Evolutionary conservation across 1,284 basidiomycete species (phyloP).

Genomic region (Cystobasidiaceae sp.): DNA sequence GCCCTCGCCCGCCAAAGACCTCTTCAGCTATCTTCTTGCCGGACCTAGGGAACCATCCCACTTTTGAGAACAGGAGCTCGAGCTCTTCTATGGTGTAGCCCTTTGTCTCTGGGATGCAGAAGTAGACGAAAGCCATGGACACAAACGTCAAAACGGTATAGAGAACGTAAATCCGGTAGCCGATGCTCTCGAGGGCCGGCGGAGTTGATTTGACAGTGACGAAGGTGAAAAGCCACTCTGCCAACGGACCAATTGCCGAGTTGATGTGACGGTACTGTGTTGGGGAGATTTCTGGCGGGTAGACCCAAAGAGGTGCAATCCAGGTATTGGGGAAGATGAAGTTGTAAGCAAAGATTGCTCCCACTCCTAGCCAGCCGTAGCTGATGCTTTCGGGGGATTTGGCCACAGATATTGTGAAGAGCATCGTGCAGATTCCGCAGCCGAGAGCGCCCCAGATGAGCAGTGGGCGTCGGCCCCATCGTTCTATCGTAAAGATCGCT

Average conservation of each 20-base stretch:
- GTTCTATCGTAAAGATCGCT: slow-evolving; percentile 14
- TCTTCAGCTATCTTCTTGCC: slow-evolving; percentile 9
- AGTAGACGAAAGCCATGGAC: slow-evolving; percentile 7
- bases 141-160: slow-evolving; percentile 21
- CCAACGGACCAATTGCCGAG: slow-evolving; percentile 8
- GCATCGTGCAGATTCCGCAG: slow-evolving; percentile 1
- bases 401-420: slow-evolving; percentile 14
- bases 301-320: slow-evolving; percentile 22
- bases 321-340: slow-evolving; percentile 19
- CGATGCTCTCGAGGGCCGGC: slow-evolving; percentile 16
- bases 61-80: background rate
- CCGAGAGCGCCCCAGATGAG: slow-evolving; percentile 11
- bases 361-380: slow-evolving; percentile 18
- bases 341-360: slow-evolving; percentile 20
- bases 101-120: slow-evolving; percentile 26
- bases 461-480: slow-evolving; percentile 10
- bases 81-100: slow-evolving; percentile 10
- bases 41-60: slow-evolving; percentile 1
- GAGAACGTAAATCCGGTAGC: slow-evolving; percentile 15
- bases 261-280: slow-evolving; percentile 19
- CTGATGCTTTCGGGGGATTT: slow-evolving; percentile 7
- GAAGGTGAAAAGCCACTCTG: slow-evolving; percentile 26
- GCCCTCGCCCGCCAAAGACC: no score
- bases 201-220: slow-evolving; percentile 22
- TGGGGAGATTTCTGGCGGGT: slow-evolving; percentile 14